Evolutionary conservation across 345 rosid genomes (phyloP).

Genomic region (Boechera retrofracta): DNA sequence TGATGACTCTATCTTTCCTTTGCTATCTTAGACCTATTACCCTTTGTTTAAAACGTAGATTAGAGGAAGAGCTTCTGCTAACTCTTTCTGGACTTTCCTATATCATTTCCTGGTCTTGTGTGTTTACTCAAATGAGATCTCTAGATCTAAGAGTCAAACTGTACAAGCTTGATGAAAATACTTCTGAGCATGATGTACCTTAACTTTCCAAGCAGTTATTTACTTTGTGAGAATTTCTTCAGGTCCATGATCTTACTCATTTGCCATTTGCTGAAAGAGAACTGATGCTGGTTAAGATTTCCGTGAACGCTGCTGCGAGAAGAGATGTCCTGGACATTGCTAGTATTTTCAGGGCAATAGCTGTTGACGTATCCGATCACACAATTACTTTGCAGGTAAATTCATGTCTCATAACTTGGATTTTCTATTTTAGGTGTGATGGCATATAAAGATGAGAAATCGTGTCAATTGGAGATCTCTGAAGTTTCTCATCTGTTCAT

Average conservation of each 20-base stretch:
- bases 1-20: background rate
- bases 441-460: conserved; percentile 5
- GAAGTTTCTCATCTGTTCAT: conserved; percentile 13
- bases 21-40: background rate
- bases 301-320: conserved; percentile 66
- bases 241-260: conserved; percentile 73
- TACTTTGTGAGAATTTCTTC: conserved; percentile 37
- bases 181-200: background rate
- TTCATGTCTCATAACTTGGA: background rate
- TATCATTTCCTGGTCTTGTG: background rate
- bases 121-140: background rate
- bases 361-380: conserved; percentile 77
- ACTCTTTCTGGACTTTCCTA: background rate
- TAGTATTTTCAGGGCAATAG: conserved; percentile 73
- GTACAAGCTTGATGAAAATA: conserved; percentile 18
- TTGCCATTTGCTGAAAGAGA: conserved; percentile 78
- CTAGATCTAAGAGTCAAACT: conserved; percentile 1
- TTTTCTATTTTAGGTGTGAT: conserved; percentile 1
- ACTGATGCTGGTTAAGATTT: conserved; percentile 67
- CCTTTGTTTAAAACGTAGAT: conserved; percentile 20
- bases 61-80: conserved; percentile 9
- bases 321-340: conserved; percentile 76
- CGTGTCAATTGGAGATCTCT: background rate
- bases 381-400: conserved; percentile 75
- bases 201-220: conserved; percentile 13